Conservation (phyloP, 2,329 filamentous ascomycete genomes). For the Pezicula radicicola region DNA sequence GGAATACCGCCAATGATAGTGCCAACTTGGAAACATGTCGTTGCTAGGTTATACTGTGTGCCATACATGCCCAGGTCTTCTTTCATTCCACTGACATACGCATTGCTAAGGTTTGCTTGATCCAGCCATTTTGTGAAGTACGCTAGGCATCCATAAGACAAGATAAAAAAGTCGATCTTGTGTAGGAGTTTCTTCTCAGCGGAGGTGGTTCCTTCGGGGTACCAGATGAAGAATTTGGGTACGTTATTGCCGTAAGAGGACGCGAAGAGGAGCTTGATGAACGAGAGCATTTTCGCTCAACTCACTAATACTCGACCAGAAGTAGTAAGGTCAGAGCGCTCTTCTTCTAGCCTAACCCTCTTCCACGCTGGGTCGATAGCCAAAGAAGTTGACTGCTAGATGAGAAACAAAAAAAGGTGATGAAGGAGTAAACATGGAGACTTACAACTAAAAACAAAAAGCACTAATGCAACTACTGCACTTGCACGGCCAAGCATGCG, state of each 20-base stretch:
- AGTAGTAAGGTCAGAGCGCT: not conserved
- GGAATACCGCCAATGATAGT: constrained; percentile 2
- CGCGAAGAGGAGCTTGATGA: constrained; percentile 21
- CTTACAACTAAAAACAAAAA: no score
- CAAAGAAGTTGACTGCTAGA: not conserved
- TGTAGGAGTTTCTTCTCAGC: constrained; percentile 40
- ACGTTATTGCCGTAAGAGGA: constrained; percentile 25
- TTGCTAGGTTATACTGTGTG: constrained; percentile 50
- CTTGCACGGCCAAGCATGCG: no score
- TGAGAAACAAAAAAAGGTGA: no score
- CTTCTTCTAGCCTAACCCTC: not conserved
- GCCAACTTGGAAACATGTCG: constrained; percentile 45
- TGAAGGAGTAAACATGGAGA: no score
- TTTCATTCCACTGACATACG: constrained; percentile 22
- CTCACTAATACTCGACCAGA: not conserved
- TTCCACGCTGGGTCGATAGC: not conserved
- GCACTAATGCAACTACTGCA: no score
- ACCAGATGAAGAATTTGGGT: constrained; percentile 26
- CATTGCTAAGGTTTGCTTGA: constrained; percentile 22
- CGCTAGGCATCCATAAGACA: constrained; percentile 37
- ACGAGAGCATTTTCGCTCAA: not conserved
- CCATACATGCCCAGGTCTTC: constrained; percentile 43
- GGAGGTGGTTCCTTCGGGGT: constrained; percentile 30
- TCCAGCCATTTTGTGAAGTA: constrained; percentile 42
- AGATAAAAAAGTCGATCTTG: constrained; percentile 45